phyloP scores from a whole-genome alignment of 495 filamentous ascomycete genomes.

The Aspergillus taichungensis region DNA sequence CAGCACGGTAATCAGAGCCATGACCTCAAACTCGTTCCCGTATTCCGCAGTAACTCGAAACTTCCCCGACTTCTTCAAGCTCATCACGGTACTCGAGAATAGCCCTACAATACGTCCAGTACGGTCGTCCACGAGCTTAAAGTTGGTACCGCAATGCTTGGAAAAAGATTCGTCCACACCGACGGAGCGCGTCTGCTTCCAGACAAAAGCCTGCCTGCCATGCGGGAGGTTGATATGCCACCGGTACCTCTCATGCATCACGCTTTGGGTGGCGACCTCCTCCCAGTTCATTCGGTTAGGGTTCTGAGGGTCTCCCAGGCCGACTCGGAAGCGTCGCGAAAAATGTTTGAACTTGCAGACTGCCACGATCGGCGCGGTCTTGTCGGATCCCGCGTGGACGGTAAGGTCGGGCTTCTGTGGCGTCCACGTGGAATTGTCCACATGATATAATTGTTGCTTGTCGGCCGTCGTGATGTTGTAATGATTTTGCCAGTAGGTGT shows the following conservation, averaged over 20 bases:
- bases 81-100: constrained; percentile 15
- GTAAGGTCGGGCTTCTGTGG: constrained; percentile 27
- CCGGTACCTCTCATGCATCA: constrained; percentile 13
- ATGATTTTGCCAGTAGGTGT: constrained; percentile 17
- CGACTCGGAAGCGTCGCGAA: constrained; percentile 23
- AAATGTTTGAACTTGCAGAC: constrained; percentile 28
- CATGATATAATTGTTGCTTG: constrained; percentile 17
- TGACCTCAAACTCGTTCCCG: constrained; percentile 13
- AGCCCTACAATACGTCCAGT: constrained; percentile 19
- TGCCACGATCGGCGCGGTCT: constrained; percentile 16
- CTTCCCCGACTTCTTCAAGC: constrained; percentile 15
- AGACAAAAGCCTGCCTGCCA: constrained; percentile 18
- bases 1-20: constrained; percentile 16
- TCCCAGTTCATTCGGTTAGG: constrained; percentile 17
- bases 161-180: constrained; percentile 8
- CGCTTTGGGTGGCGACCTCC: constrained; percentile 16
- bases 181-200: constrained; percentile 26
- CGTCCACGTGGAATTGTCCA: constrained; percentile 19
- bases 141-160: constrained; percentile 9
- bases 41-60: constrained; percentile 15
- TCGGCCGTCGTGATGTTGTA: constrained; percentile 18
- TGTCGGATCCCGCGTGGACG: constrained; percentile 21
- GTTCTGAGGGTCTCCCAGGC: constrained; percentile 20
- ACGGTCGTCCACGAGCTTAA: constrained; percentile 25
- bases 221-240: constrained; percentile 15